phyloP scores from a whole-genome alignment of 345 rosid genomes.

The Luvunga scandens region DNA sequence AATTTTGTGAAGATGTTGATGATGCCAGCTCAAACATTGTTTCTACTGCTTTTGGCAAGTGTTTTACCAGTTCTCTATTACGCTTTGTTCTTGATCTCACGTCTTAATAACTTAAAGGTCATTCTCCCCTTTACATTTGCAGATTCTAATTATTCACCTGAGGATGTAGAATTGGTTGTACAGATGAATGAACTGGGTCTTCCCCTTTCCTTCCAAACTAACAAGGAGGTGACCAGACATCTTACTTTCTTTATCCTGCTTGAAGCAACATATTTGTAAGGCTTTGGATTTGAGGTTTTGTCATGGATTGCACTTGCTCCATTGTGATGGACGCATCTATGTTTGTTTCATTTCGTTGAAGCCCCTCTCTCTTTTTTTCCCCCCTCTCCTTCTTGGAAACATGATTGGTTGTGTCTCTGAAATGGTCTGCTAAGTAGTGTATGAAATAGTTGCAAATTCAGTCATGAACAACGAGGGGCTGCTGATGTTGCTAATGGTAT shows the following conservation, averaged over 20 bases:
- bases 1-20: slow-evolving; percentile 16
- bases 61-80: not conserved
- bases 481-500: not conserved
- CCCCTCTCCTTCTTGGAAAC: not conserved
- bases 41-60: slow-evolving; percentile 28
- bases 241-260: not conserved
- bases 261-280: not conserved
- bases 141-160: slow-evolving; percentile 32
- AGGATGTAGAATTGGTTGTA: slow-evolving; percentile 41
- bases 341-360: no score
- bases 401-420: not conserved
- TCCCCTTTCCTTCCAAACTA: slow-evolving; percentile 71
- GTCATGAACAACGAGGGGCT: not conserved
- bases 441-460: not conserved
- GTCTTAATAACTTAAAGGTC: not conserved
- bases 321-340: not conserved
- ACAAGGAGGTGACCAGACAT: slow-evolving; percentile 46
- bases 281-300: not conserved
- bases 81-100: not conserved
- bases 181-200: slow-evolving; percentile 77
- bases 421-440: not conserved
- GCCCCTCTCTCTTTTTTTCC: no score
- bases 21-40: slow-evolving; percentile 20
- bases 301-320: not conserved
- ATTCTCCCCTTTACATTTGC: not conserved